These are phyloP conservation scores for Dendrobium chrysotoxum DNA, from an alignment of 106 monocot genomes.

Conservation along the genomic window DNA sequence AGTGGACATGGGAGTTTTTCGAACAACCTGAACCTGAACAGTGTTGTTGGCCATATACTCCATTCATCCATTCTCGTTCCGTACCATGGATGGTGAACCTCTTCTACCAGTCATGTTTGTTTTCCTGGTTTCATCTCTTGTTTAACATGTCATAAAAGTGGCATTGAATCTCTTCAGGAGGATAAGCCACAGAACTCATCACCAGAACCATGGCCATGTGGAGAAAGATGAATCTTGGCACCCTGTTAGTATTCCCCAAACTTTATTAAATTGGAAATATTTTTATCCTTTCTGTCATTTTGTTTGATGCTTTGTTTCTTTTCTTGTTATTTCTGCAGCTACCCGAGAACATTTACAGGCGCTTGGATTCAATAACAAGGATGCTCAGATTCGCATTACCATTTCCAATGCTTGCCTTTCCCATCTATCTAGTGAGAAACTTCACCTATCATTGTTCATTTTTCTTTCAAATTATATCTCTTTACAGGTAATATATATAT, in stretches of 20 bases:
- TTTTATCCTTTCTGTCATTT: neutral
- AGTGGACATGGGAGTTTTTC: conserved; percentile 98
- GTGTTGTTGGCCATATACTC: conserved; percentile 74
- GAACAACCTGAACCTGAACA: conserved; percentile 58
- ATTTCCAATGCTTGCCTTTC: conserved; percentile 76
- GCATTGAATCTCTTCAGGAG: conserved; percentile 46
- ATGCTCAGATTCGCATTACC: conserved; percentile 53
- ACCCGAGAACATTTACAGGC: conserved; percentile 45
- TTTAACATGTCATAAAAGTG: neutral
- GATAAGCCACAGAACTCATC: conserved; percentile 93
- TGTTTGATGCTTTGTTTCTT: neutral
- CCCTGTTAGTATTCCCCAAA: conserved; percentile 45
- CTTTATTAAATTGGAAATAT: neutral
- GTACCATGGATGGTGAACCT: conserved; percentile 83
- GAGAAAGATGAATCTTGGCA: conserved; percentile 99
- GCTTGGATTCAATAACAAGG: conserved; percentile 36
- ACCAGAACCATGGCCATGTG: conserved; percentile 95
- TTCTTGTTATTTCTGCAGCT: conserved; percentile 29
- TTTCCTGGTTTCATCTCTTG: neutral
- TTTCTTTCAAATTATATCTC: neutral
- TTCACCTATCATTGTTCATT: neutral
- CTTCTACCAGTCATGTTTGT: neutral
- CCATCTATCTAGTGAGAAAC: conserved; percentile 62
- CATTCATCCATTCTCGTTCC: conserved; percentile 92
- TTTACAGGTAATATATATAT: neutral